Percentiles rank a stretch among this genome's conserved stretches.
Conservation (phyloP, 306 rosid genomes). For the Quercus agrifolia region DNA sequence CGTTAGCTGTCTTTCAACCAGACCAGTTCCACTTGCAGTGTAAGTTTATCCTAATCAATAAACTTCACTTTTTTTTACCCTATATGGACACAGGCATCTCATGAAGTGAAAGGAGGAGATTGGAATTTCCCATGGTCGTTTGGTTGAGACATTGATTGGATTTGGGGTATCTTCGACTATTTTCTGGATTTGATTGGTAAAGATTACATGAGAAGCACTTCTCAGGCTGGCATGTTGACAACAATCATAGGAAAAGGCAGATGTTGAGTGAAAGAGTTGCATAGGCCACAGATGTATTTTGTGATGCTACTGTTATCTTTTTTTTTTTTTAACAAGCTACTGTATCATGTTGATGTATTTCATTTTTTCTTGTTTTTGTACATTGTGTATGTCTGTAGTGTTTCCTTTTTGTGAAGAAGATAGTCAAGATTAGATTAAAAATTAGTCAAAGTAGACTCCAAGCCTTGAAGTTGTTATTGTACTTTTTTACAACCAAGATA, state of each 20-base stretch:
- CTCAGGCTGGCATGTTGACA: not conserved
- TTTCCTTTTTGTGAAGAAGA: not conserved
- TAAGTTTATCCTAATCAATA: not conserved
- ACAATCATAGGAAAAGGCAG: not conserved
- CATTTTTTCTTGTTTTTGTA: slow-evolving; percentile 16
- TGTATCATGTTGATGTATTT: slow-evolving; percentile 1
- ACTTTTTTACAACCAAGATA: not conserved
- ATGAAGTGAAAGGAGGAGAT: slow-evolving; percentile 32
- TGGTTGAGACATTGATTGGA: slow-evolving; percentile 20
- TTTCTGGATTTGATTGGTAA: not conserved
- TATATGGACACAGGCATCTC: slow-evolving; percentile 35
- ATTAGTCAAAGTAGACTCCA: not conserved
- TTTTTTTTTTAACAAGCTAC: not conserved
- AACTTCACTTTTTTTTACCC: not conserved
- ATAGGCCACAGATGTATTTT: slow-evolving; percentile 18
- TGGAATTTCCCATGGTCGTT: slow-evolving; percentile 13
- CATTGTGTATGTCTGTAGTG: slow-evolving; percentile 2
- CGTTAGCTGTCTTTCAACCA: not conserved
- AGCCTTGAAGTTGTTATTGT: not conserved
- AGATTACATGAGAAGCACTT: not conserved
- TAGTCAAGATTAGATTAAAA: not conserved
- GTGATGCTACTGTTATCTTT: slow-evolving; percentile 4
- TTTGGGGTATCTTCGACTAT: slow-evolving; percentile 15
- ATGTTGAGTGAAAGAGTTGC: slow-evolving; percentile 12
- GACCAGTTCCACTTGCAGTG: not conserved